Percentiles rank a stretch among this genome's conserved stretches.
Conservation (phyloP, 2,329 filamentous ascomycete species). For the Colletotrichum sp. region DNA sequence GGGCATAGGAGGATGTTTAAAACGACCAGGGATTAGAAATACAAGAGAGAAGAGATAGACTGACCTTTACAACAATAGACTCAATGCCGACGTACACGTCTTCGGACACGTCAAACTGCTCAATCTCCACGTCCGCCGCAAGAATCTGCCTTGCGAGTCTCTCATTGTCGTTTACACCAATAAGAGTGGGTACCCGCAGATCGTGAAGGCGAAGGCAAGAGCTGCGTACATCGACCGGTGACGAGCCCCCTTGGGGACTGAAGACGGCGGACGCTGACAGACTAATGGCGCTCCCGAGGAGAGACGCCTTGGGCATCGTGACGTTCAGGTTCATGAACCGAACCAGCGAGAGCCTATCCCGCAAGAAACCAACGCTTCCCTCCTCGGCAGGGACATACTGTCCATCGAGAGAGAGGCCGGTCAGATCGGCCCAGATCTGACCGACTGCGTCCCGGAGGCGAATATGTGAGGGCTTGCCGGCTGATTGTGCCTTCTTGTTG, state of each 20-base stretch:
- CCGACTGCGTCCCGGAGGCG: slow-evolving; percentile 32
- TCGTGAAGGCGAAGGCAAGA: slow-evolving; percentile 55
- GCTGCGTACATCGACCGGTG: slow-evolving; percentile 13
- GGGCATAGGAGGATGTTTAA: background rate
- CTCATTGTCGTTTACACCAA: slow-evolving; percentile 78
- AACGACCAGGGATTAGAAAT: background rate
- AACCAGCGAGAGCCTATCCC: slow-evolving; percentile 31
- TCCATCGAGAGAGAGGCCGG: slow-evolving; percentile 25
- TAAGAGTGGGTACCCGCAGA: slow-evolving; percentile 68
- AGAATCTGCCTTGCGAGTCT: slow-evolving; percentile 70
- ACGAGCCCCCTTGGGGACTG: background rate
- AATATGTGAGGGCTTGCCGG: background rate
- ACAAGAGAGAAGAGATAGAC: slow-evolving; percentile 25
- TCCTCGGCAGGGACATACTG: slow-evolving; percentile 3
- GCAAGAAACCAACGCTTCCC: slow-evolving; percentile 31
- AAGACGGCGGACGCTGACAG: slow-evolving; percentile 34
- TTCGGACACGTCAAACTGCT: slow-evolving; percentile 45
- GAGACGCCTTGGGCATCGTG: slow-evolving; percentile 70
- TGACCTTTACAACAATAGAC: slow-evolving; percentile 64
- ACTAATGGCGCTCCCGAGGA: slow-evolving; percentile 66
- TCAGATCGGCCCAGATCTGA: slow-evolving; percentile 36
- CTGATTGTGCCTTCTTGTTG: background rate
- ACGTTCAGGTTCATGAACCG: slow-evolving; percentile 58
- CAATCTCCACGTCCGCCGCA: slow-evolving; percentile 66
- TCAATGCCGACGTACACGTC: slow-evolving; percentile 66